These are phyloP conservation scores for Zymoseptoria tritici DNA, from an alignment of 2,329 filamentous ascomycete species.

Conservation along the genomic window DNA sequence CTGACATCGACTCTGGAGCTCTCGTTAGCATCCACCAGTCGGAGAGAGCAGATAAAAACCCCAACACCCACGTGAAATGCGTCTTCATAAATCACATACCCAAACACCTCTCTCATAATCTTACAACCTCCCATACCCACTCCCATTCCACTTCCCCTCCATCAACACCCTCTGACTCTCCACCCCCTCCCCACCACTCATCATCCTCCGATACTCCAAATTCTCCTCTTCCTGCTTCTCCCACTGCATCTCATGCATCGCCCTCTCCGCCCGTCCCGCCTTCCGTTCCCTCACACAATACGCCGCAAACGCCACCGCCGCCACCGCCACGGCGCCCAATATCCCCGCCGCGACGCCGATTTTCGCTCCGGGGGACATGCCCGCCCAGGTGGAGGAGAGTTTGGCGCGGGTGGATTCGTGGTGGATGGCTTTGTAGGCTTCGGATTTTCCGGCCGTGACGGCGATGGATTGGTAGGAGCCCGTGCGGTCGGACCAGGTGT, in stretches of 20 bases:
- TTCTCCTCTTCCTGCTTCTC: slow-evolving; percentile 33
- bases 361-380: slow-evolving; percentile 40
- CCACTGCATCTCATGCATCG: slow-evolving; percentile 42
- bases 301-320: slow-evolving; percentile 30
- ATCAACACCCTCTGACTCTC: slow-evolving; percentile 13
- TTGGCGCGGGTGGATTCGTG: slow-evolving; percentile 38
- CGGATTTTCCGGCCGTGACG: slow-evolving; percentile 25
- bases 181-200: slow-evolving; percentile 23
- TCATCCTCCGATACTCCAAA: slow-evolving; percentile 24
- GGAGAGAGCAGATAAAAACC: too few relatives aligned
- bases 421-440: slow-evolving; percentile 24
- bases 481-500: slow-evolving; percentile 34
- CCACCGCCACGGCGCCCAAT: slow-evolving; percentile 34
- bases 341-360: slow-evolving; percentile 42
- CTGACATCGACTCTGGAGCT: too few relatives aligned
- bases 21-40: too few relatives aligned
- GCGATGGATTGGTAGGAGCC: slow-evolving; percentile 32
- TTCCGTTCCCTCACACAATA: slow-evolving; percentile 46
- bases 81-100: too few relatives aligned
- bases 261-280: slow-evolving; percentile 43
- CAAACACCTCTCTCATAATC: too few relatives aligned
- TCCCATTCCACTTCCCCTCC: slow-evolving; percentile 7
- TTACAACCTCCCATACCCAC: background rate
- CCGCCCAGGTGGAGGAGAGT: slow-evolving; percentile 36
- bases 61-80: too few relatives aligned